phyloP scores from a whole-genome alignment of 2,329 filamentous ascomycete genomes.

The Graphiopsis chlorocephala region DNA sequence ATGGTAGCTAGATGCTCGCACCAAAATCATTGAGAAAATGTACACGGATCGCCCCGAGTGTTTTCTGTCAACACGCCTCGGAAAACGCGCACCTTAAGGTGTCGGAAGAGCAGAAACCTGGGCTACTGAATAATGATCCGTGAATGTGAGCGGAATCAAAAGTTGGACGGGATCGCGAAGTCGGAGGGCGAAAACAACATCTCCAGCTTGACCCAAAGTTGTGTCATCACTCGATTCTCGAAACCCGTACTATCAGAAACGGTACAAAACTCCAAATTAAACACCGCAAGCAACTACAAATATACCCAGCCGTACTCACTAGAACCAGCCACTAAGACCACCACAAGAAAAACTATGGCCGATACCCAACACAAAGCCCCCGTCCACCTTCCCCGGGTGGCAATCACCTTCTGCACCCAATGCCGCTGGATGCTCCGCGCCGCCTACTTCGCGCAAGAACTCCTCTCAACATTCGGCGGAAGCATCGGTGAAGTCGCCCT shows the following conservation, averaged over 20 bases:
- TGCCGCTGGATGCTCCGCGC: conserved; percentile 80
- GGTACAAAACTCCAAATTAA: neutral
- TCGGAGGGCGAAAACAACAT: neutral
- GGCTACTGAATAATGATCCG: neutral
- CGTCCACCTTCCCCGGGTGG: conserved; percentile 64
- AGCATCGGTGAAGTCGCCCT: conserved; percentile 83
- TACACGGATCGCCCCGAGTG: too few relatives aligned
- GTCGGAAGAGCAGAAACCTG: neutral
- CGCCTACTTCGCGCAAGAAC: conserved; percentile 82
- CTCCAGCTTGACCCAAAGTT: neutral
- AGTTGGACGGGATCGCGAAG: neutral
- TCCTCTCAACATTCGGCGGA: conserved; percentile 86
- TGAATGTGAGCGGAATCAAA: neutral
- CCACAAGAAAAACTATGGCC: neutral
- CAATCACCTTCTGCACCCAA: conserved; percentile 91
- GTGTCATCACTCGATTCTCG: neutral
- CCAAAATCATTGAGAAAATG: too few relatives aligned
- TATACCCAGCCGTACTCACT: neutral
- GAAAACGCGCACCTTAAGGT: too few relatives aligned
- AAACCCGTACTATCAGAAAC: neutral
- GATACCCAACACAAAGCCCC: neutral
- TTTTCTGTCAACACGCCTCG: too few relatives aligned
- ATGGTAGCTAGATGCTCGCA: too few relatives aligned
- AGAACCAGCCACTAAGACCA: neutral
- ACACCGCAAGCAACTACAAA: neutral